Evolutionary conservation across 345 rosid species (phyloP).

Genomic region (Arabidopsis thaliana): TAIR10.1 NC_003071.7:8211501-8212000

Average conservation of each 20-base stretch:
- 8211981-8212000: not conserved
- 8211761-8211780: slow-evolving; percentile 32
- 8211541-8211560: slow-evolving; percentile 42
- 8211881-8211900: not conserved
- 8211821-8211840: slow-evolving; percentile 32
- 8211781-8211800: slow-evolving; percentile 48
- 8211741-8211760: slow-evolving; percentile 41
- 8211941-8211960: not conserved
- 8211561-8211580: slow-evolving; percentile 50
- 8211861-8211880: slow-evolving; percentile 9
- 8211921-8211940: not conserved
- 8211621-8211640: slow-evolving; percentile 46
- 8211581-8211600: slow-evolving; percentile 44
- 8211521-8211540: slow-evolving; percentile 29
- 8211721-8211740: slow-evolving; percentile 31
- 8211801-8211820: slow-evolving; percentile 22
- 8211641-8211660: slow-evolving; percentile 41
- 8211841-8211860: slow-evolving; percentile 31
- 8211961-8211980: slow-evolving; percentile 3
- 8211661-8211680: slow-evolving; percentile 36
- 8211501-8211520: not conserved
- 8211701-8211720: slow-evolving; percentile 32
- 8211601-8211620: slow-evolving; percentile 48
- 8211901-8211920: slow-evolving; percentile 4
- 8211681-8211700: slow-evolving; percentile 37